Evolutionary conservation across 768 basidiomycete species (phyloP), one percentile per base, ranked within the genome.

Genomic region (Rhodosporidiobolus odoratus): DNA sequence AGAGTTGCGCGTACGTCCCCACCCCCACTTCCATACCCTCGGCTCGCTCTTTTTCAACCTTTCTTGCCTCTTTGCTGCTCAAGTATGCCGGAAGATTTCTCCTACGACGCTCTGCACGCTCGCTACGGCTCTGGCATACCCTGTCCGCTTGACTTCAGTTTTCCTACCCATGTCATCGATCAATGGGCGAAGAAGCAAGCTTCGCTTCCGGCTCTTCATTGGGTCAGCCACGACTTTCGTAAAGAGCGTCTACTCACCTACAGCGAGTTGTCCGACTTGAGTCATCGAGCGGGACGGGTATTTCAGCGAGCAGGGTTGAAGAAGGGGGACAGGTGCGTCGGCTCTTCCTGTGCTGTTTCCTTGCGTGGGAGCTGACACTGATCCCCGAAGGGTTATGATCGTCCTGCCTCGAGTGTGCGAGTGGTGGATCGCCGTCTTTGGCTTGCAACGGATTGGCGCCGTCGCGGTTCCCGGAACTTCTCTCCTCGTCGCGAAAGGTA

Each of bases 291-390:
- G 19, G 74, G 71, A 25, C 52, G 52, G n/a, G 65, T 58, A 7
- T 73, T 75, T 23, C 25, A 15, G 6, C 19, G 62, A 12, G 7
- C 13, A 9, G 71, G 71, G 21, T n/a, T 75, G 37, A 57, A 47
- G 47, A 73, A 73, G 60, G 74, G 74, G 8, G 74, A 75, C 61
- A 50, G 62, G 68, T 69, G 27, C 34, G 73, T 40, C 56, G 43
- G 21, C n/a, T 38, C 43, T 25, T 13, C 38, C 8, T 8, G 25
- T 63, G 25, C 60, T 34, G 16, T n/a, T 56, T 10, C 32, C n/a
- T 43, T 19, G 13, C 43, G 12, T 43, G 43, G 43, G 43, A 17
- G 62, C n/a, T 40, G 8, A 41, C 37, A 25, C 8, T 50, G 17
- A 3, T 2, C 9, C 16, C 40, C 12, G 16, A 27, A 71, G 69